A percentile compares a stretch with the other conserved stretches of the same genome.
These are phyloP conservation scores for Macrolepiota fuliginosa DNA, from an alignment of 768 basidiomycete genomes.

Conservation along the genomic window DNA sequence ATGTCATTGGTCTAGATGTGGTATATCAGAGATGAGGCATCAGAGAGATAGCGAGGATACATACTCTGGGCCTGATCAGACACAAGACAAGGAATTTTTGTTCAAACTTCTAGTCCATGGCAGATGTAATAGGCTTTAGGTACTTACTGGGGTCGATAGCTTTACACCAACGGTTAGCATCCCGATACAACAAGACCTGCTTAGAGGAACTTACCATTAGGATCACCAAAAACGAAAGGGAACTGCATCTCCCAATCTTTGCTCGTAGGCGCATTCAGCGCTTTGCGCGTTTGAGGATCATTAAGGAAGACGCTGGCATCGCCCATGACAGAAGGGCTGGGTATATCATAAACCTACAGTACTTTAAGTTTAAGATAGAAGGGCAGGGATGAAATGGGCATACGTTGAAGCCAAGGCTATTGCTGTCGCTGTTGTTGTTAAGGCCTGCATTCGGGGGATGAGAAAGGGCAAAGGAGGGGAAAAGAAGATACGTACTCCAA, in stretches of 20 bases:
- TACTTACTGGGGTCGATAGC: constrained; percentile 36
- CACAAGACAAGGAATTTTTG: background rate
- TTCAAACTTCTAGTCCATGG: background rate
- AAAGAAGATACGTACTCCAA: constrained; percentile 38
- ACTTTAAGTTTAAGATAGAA: background rate
- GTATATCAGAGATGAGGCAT: background rate
- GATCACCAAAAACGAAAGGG: constrained; percentile 35
- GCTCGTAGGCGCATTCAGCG: constrained; percentile 68
- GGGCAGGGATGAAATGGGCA: constrained; percentile 2
- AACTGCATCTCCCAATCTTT: constrained; percentile 41
- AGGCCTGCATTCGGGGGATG: constrained; percentile 17
- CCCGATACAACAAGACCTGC: constrained; percentile 5
- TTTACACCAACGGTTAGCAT: constrained; percentile 4
- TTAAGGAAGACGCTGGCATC: constrained; percentile 63
- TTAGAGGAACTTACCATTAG: constrained; percentile 24
- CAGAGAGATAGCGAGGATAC: constrained; percentile 11
- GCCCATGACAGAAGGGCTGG: constrained; percentile 45
- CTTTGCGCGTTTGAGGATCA: constrained; percentile 52
- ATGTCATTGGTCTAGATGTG: constrained; percentile 52
- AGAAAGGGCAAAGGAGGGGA: background rate
- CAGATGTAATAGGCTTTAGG: background rate
- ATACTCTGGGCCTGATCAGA: constrained; percentile 30
- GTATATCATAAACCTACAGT: constrained; percentile 47
- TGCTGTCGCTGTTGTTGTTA: constrained; percentile 26
- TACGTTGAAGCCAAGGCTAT: constrained; percentile 38